Percentiles rank a stretch among this genome's conserved stretches.
Evolutionary conservation across 2,329 filamentous ascomycete genomes (phyloP).

Genomic region (Diaporthe ilicicola): DNA sequence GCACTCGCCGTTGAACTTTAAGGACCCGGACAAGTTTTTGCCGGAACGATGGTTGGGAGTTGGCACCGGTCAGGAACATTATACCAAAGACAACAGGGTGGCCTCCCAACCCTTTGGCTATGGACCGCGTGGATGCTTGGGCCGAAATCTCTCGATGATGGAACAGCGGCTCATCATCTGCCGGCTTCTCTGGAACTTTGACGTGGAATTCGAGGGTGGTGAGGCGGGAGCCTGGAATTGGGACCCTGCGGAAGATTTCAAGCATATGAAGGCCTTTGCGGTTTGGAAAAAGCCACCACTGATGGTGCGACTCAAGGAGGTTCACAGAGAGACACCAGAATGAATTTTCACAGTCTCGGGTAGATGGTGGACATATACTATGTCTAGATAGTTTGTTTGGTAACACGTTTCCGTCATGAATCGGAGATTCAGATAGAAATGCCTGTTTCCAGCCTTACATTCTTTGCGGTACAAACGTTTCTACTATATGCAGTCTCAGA

Average conservation of each 20-base stretch:
- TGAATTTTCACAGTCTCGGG: background rate
- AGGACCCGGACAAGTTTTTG: slow-evolving; percentile 3
- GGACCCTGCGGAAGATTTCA: background rate
- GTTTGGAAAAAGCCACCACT: background rate
- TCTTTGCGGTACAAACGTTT: too few relatives aligned
- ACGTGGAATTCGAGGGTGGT: background rate
- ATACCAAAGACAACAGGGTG: background rate
- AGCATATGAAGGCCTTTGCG: background rate
- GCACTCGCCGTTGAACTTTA: slow-evolving; percentile 5
- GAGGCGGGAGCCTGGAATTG: background rate
- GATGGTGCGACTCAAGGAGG: background rate
- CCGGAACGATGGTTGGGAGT: slow-evolving; percentile 3
- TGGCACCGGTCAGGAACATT: background rate
- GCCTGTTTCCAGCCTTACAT: too few relatives aligned
- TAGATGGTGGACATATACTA: background rate
- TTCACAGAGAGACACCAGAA: slow-evolving; percentile 34
- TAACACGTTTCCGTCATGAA: background rate
- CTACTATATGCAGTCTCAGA: too few relatives aligned
- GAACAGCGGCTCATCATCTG: slow-evolving; percentile 9
- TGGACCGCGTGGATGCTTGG: slow-evolving; percentile 9
- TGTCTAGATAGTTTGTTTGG: background rate
- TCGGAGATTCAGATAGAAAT: too few relatives aligned
- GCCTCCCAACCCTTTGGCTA: slow-evolving; percentile 1
- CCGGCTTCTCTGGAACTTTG: slow-evolving; percentile 5
- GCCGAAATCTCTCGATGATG: background rate